Evolutionary conservation across 2,329 filamentous ascomycete species (phyloP).

Genomic region (Mollisia scopiformis): DNA sequence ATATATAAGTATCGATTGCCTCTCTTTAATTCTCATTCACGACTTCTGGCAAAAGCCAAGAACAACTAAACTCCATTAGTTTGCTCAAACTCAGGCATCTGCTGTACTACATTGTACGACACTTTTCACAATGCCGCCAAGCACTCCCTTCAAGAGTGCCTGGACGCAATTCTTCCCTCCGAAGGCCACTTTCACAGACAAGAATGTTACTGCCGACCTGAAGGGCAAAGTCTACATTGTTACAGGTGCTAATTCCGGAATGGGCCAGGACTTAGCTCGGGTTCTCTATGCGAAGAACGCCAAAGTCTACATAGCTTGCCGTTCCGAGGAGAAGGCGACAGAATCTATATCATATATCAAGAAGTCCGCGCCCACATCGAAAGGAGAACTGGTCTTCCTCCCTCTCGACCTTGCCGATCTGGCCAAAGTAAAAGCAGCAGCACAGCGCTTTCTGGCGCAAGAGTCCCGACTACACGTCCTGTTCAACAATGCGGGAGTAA

Average conservation of each 20-base stretch:
- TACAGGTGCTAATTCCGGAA: conserved; percentile 41
- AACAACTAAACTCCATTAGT: no score
- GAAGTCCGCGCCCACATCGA: conserved; percentile 31
- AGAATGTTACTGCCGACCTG: conserved; percentile 34
- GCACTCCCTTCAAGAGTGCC: conserved; percentile 2
- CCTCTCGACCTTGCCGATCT: conserved; percentile 44
- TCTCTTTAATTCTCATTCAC: no score
- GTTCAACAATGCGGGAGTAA: conserved; percentile 45
- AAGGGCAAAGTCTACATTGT: conserved; percentile 40
- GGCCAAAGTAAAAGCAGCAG: conserved; percentile 41
- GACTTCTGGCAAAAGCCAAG: no score
- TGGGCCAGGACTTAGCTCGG: conserved; percentile 43
- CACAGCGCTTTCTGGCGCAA: conserved; percentile 38
- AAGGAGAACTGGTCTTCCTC: conserved; percentile 41
- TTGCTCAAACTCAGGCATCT: no score
- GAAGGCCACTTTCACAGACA: conserved; percentile 37
- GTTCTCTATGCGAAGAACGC: conserved; percentile 46
- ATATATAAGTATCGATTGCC: no score
- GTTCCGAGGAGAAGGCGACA: conserved; percentile 42
- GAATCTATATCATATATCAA: conserved; percentile 45
- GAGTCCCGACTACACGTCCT: conserved; percentile 44
- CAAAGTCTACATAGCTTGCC: conserved; percentile 47
- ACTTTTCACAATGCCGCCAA: background rate
- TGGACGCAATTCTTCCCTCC: conserved; percentile 24
- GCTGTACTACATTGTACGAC: no score